Base-by-base conservation (phyloP, 1,284 basidiomycete genomes). In the Ustilago curta region DNA sequence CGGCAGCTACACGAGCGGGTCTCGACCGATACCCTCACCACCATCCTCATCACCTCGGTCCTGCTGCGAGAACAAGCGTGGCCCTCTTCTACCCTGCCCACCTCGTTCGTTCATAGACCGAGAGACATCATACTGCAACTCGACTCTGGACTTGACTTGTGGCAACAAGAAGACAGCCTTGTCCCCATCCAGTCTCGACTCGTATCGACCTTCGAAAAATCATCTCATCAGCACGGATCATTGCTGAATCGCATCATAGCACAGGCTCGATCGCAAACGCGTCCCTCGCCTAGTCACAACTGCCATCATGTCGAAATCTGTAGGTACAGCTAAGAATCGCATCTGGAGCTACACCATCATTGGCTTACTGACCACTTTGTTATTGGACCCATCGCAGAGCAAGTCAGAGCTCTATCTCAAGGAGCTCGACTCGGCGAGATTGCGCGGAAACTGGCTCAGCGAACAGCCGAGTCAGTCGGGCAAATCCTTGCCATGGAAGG, bases 381-480 rank as follows among this genome's bases (percentile, higher is more conserved):
- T 32, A 27, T 18, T 16, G 29, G 25, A 32, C 6, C 9, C 31
- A 27, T 21, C 31, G 32, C 67, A 79, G 74, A 60, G 59, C 64
- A 83, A 83, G 44, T 77, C 70, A 48, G 70, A 67, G 29, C 75
- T 77, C 27, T 83, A 82, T 40, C 77, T 78, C 44, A 75, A 78
- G 29, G 79, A 83, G 72, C 75, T 84, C 39, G 78, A 83, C 58
- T 67, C 65, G 21, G 80, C 82, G 6, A 65, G 82, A 8, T 72
- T 84, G 49, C 76, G 79, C 23, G 81, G 81, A 21, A 64, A 76
- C 32, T 81, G 81, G 78, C 62, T 64, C 47, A n/a, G 51, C 21
- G 70, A 80, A 11, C 66, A 68, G 45, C 69, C 70, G 0, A 75
- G 66, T 31, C 67, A 65, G 21, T 62, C 52, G 9, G 65, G 56